Percentiles rank a stretch among this genome's conserved stretches.
Evolutionary conservation across 257 asterid genomes (phyloP).

Genomic region (Fraxinus pennsylvanica): DNA sequence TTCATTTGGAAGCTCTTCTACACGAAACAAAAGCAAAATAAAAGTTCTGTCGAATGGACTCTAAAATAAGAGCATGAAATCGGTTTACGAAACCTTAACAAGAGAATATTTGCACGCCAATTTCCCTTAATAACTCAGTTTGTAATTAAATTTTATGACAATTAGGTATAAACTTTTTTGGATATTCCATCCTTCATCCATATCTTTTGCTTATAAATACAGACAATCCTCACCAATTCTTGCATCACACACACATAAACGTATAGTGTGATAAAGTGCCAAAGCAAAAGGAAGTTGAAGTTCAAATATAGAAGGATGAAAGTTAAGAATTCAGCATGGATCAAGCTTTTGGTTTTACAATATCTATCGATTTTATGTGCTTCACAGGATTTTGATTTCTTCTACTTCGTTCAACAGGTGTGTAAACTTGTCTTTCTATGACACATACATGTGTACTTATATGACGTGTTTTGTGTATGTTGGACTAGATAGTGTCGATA

Average conservation of each 20-base stretch:
- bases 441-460: too few relatives aligned
- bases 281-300: not conserved
- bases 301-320: slow-evolving; percentile 2
- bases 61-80: not conserved
- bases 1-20: not conserved
- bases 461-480: too few relatives aligned
- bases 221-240: slow-evolving; percentile 5
- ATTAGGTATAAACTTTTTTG: not conserved
- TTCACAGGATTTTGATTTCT: slow-evolving; percentile 65
- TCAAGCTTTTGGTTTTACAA: slow-evolving; percentile 36
- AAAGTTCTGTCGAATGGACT: too few relatives aligned
- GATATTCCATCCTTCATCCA: not conserved
- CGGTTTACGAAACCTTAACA: not conserved
- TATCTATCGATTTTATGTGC: slow-evolving; percentile 32
- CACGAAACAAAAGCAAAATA: too few relatives aligned
- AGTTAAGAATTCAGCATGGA: slow-evolving; percentile 20
- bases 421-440: not conserved
- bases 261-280: not conserved
- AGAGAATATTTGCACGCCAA: not conserved
- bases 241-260: not conserved
- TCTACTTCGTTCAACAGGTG: slow-evolving; percentile 76
- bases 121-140: not conserved
- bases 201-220: slow-evolving; percentile 19
- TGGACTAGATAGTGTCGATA: not conserved
- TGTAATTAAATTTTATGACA: slow-evolving; percentile 11